A percentile compares a stretch with the other conserved stretches of the same genome.
Evolutionary conservation across 208 protist species (phyloP).

Genomic region (Trypanosomatidae sp.): DNA sequence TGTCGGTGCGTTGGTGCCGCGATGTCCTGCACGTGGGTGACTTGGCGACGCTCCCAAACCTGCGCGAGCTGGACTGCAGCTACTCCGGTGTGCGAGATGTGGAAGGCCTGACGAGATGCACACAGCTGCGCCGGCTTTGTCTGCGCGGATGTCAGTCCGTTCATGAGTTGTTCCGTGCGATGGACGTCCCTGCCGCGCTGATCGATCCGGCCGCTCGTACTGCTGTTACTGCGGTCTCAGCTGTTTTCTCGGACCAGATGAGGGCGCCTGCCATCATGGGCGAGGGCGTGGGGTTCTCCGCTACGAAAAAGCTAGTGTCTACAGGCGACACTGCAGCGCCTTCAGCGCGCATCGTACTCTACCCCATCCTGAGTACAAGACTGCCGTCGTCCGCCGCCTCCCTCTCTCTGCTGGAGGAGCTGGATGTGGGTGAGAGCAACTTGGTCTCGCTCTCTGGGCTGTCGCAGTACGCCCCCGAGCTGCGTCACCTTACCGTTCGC

Average conservation of each 20-base stretch:
- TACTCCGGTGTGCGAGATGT: conserved; percentile 12
- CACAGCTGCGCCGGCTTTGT: conserved; percentile 12
- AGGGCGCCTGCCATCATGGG: not conserved
- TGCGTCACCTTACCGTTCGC: conserved; percentile 20
- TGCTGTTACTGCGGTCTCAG: not conserved
- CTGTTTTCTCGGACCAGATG: not conserved
- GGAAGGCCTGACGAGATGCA: conserved; percentile 3
- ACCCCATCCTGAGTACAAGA: not conserved
- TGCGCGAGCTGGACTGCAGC: conserved; percentile 19
- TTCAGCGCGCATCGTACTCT: not conserved
- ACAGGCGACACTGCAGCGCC: not conserved
- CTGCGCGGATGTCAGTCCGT: conserved; percentile 17
- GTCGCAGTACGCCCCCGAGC: conserved; percentile 13
- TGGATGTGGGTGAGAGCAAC: conserved; percentile 21
- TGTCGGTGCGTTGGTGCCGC: conserved; percentile 20
- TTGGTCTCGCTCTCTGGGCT: conserved; percentile 9
- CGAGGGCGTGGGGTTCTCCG: not conserved
- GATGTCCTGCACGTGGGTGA: conserved; percentile 11
- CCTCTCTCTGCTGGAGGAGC: conserved; percentile 20
- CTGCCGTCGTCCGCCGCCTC: not conserved
- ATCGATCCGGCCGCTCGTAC: not conserved
- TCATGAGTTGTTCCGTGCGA: conserved; percentile 12
- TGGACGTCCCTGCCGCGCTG: not conserved
- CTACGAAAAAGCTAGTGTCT: not conserved
- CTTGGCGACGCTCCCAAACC: conserved; percentile 15